Base-by-base conservation (phyloP, 202 grass and related monocot genomes). In the Cymbopogon flexuosus region DNA sequence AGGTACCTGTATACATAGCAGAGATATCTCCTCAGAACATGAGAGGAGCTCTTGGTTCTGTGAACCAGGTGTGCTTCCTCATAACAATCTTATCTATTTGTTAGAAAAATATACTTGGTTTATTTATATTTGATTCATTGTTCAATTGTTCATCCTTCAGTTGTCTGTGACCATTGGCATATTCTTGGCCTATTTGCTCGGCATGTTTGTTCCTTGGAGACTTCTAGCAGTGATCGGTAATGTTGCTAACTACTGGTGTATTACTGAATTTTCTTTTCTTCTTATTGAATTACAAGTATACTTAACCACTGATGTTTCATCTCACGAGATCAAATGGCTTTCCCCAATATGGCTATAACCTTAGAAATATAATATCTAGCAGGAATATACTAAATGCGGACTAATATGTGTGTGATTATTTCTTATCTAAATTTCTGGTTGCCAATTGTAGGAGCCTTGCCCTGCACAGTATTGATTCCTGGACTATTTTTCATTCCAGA, bases 1-100 rank as follows among this genome's bases (percentile, higher is more conserved):
- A 98, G 95, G 95, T 98, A 59, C 95, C 95, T 68, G 95, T 98
- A 30, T 98, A 98, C 76, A 98, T 98, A 80, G 95, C 95, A 65
- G 95, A 98, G 84, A 95, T 98, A 82, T 81, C 92, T 52, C 95
- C 95, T 64, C 92, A 98, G 70, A 98, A 95, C 63, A 93, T 93
- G 88, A 91, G 95, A 93, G 95, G 95, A 29, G 88, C 88, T 59
- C 95, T 98, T 59, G 95, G 95, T 8, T 85, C 95, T 11, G 90
- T 98, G 21, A 98, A 98, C 83, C 92, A 98, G 90, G 95, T 95
- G n/a, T 35, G 37, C 71, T 47, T 46, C 41, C 36, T 79, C 57
- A 22, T 18, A 22, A 31, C 4, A 35, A 41, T 76, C 2, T 51
- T 80, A n/a, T 84, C 0, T 10, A 72, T 81, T 59, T 30, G 5